Evolutionary conservation across 176 grass and related monocot species (phyloP).

Genomic region (Cymbopogon citratus): DNA sequence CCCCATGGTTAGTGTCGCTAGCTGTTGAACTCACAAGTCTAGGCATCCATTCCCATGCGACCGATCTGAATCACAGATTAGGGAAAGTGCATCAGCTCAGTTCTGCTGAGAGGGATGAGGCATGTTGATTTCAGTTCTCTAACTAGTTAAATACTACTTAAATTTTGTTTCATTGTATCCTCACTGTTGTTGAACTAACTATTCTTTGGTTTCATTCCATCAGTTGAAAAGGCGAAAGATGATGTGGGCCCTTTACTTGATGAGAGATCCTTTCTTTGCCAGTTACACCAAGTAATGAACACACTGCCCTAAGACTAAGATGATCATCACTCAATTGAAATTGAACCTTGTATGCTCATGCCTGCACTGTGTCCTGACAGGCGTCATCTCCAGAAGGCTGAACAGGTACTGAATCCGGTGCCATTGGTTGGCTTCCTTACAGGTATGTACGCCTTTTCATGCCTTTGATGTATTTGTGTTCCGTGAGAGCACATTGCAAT

Average conservation of each 20-base stretch:
- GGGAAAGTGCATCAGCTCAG: slow-evolving; percentile 68
- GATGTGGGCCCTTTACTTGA: neutral
- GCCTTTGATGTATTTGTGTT: neutral
- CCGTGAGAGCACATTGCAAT: neutral
- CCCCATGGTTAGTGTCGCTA: slow-evolving; percentile 85
- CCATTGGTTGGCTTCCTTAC: slow-evolving; percentile 77
- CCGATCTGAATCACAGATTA: slow-evolving; percentile 36
- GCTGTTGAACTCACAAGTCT: slow-evolving; percentile 75
- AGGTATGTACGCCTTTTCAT: slow-evolving; percentile 20
- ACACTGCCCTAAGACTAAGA: neutral
- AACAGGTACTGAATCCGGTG: slow-evolving; percentile 56
- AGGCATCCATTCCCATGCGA: slow-evolving; percentile 64
- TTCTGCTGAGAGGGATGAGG: slow-evolving; percentile 82
- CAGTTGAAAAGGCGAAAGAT: slow-evolving; percentile 53
- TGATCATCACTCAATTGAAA: neutral
- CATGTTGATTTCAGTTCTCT: slow-evolving; percentile 39
- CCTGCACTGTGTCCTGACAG: slow-evolving; percentile 41
- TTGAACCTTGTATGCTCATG: neutral
- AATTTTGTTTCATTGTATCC: neutral
- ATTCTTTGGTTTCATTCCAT: slow-evolving; percentile 21
- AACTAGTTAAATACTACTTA: neutral
- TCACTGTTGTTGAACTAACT: slow-evolving; percentile 18
- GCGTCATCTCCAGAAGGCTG: slow-evolving; percentile 72
- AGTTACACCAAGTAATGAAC: slow-evolving; percentile 66
- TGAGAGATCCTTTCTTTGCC: slow-evolving; percentile 33